Percentiles rank a stretch among this genome's conserved stretches.
Conservation (phyloP, 2,329 filamentous ascomycete species). For the Colletotrichum cuscutae region DNA sequence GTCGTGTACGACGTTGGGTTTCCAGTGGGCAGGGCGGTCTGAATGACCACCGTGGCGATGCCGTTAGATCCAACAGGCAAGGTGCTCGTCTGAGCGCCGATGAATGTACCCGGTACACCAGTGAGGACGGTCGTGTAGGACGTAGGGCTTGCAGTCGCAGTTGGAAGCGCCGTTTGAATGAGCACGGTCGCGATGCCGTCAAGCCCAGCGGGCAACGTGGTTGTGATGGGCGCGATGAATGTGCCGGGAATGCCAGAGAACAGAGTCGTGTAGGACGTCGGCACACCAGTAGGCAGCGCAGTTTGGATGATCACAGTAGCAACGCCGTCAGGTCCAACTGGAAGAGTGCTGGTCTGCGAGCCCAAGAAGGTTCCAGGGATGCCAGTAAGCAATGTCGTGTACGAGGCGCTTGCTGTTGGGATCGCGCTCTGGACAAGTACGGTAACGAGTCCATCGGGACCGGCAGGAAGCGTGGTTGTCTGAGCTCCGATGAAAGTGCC, state of each 20-base stretch:
- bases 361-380: conserved; percentile 5
- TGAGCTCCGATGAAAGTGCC: not conserved
- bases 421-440: not conserved
- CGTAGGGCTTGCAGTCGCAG: not conserved
- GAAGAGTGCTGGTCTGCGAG: not conserved
- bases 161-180: conserved; percentile 17
- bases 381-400: conserved; percentile 6
- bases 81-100: not conserved
- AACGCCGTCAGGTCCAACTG: not conserved
- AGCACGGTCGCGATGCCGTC: conserved; percentile 13
- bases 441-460: not conserved
- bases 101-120: conserved; percentile 5
- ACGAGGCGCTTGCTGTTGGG: not conserved
- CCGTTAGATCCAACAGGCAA: not conserved
- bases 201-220: conserved; percentile 6
- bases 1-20: not conserved
- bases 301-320: not conserved
- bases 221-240: not conserved
- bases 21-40: conserved; percentile 9
- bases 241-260: conserved; percentile 11
- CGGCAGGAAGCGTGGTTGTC: not conserved
- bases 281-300: not conserved
- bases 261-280: not conserved
- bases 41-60: conserved; percentile 7
- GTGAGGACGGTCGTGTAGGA: not conserved